Evolutionary conservation across 345 rosid genomes (phyloP).

Genomic region (Turritis glabra): DNA sequence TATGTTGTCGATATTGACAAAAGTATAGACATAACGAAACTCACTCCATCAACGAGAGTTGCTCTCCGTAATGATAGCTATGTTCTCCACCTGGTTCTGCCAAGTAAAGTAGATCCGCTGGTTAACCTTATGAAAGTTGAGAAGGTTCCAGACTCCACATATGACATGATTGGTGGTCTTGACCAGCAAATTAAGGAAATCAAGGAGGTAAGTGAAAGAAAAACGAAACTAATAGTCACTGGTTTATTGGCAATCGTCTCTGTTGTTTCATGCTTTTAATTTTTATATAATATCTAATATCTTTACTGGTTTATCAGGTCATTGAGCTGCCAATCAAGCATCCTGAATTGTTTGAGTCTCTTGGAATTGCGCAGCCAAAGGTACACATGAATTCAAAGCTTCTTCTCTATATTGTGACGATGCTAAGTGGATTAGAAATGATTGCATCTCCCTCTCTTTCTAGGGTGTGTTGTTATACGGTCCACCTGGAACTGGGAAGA

Average conservation of each 20-base stretch:
- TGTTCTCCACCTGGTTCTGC: constrained; percentile 88
- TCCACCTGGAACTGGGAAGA: constrained; percentile 99
- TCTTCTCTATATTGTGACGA: neutral
- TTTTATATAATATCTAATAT: neutral
- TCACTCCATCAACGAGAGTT: constrained; percentile 93
- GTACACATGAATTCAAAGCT: constrained; percentile 37
- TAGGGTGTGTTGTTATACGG: constrained; percentile 98
- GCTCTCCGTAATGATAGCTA: constrained; percentile 99
- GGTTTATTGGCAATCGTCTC: neutral
- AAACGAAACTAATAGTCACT: neutral
- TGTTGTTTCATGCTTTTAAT: constrained; percentile 1
- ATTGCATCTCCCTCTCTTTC: neutral
- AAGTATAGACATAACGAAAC: constrained; percentile 88
- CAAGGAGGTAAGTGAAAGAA: constrained; percentile 63
- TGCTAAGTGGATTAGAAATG: neutral
- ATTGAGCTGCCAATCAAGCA: constrained; percentile 98
- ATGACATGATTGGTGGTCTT: constrained; percentile 99
- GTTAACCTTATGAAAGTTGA: constrained; percentile 99
- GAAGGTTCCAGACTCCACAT: constrained; percentile 98
- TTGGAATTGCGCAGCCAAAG: constrained; percentile 99
- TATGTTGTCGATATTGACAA: constrained; percentile 97
- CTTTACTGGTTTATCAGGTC: constrained; percentile 53
- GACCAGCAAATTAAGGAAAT: constrained; percentile 99
- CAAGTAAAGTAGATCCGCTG: constrained; percentile 96
- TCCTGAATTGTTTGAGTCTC: constrained; percentile 96